phyloP scores from a whole-genome alignment of 1,139 yeast genomes.

The Diutina rugosa region DNA sequence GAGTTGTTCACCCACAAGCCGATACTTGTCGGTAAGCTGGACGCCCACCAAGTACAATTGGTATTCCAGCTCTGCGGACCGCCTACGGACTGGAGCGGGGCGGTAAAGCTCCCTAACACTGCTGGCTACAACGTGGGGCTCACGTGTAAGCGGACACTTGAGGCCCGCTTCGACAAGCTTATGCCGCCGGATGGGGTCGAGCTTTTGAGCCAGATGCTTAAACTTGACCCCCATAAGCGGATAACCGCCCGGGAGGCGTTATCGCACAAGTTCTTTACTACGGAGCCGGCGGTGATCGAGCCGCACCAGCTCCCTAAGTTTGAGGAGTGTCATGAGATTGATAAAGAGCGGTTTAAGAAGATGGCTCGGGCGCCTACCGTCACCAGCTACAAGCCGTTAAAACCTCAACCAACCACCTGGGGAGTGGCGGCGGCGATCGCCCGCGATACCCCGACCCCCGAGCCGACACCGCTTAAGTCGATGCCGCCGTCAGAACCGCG shows the following conservation, averaged over 20 bases:
- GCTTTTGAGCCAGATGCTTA: slow-evolving; percentile 41
- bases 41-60: slow-evolving; percentile 78
- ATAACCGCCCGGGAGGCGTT: slow-evolving; percentile 72
- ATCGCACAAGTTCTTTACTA: slow-evolving; percentile 52
- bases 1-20: slow-evolving; percentile 78
- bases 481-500: background rate
- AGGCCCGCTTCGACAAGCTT: slow-evolving; percentile 22
- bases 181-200: slow-evolving; percentile 23
- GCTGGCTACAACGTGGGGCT: slow-evolving; percentile 28
- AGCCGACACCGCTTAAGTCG: background rate
- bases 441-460: background rate
- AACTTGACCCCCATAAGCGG: slow-evolving; percentile 58
- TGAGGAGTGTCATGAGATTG: slow-evolving; percentile 85
- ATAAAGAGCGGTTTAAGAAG: slow-evolving; percentile 49
- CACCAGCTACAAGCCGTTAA: background rate
- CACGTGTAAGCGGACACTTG: slow-evolving; percentile 43
- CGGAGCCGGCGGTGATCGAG: slow-evolving; percentile 48
- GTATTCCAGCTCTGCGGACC: slow-evolving; percentile 77
- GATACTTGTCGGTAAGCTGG: slow-evolving; percentile 74
- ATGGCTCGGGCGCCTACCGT: slow-evolving; percentile 4
- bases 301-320: slow-evolving; percentile 51
- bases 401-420: background rate
- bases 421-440: background rate
- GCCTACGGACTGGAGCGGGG: slow-evolving; percentile 65
- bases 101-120: slow-evolving; percentile 48